Evolutionary conservation across 352 stramenopile genomes (phyloP).

Genomic region (Pythium brassicae): DNA sequence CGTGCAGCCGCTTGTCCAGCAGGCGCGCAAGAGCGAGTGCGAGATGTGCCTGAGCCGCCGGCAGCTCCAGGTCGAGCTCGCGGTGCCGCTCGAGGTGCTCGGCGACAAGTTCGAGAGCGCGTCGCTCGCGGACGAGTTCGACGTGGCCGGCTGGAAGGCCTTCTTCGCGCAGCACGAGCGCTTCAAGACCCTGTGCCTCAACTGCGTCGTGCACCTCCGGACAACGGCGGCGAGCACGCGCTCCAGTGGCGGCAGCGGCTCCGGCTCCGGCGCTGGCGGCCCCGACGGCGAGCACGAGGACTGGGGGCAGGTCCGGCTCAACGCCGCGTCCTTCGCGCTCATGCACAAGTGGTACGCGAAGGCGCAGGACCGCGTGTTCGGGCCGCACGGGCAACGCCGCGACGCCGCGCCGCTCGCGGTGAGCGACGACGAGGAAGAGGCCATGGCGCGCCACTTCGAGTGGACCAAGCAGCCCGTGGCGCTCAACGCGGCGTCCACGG

Average conservation of each 20-base stretch:
- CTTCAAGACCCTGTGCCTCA: conserved; percentile 94
- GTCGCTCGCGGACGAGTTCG: conserved; percentile 87
- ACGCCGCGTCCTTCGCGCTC: conserved; percentile 82
- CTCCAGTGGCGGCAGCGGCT: conserved; percentile 16
- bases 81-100: conserved; percentile 90
- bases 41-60: conserved; percentile 93
- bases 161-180: conserved; percentile 93
- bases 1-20: conserved; percentile 90
- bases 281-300: conserved; percentile 19
- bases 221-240: conserved; percentile 22
- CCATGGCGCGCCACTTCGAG: conserved; percentile 53
- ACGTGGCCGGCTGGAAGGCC: conserved; percentile 92
- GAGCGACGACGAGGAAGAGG: conserved; percentile 86
- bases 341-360: conserved; percentile 91
- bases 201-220: conserved; percentile 86
- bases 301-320: conserved; percentile 61
- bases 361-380: conserved; percentile 88
- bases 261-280: too few relatives aligned
- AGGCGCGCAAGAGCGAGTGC: conserved; percentile 90
- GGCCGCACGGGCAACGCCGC: conserved; percentile 54
- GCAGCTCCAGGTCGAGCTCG: conserved; percentile 93
- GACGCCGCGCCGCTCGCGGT: conserved; percentile 77
- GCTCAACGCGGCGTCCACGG: conserved; percentile 75
- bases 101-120: conserved; percentile 91
- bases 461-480: conserved; percentile 74